Conservation (phyloP, 1,284 basidiomycete species). For the Laetiporus sulphureus region DNA sequence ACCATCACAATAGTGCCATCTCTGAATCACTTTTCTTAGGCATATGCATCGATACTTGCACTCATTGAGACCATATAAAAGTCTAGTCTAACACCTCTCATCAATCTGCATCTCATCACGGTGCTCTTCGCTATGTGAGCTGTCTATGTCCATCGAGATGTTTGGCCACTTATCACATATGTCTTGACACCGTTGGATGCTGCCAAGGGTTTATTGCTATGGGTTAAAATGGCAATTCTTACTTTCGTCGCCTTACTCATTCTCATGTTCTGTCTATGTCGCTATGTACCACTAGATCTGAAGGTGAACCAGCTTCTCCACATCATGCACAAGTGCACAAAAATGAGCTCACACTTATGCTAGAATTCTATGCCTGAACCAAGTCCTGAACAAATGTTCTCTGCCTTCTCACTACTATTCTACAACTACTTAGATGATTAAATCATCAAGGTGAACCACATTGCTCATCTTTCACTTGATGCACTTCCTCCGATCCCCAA, state of each 20-base stretch:
- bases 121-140: not conserved
- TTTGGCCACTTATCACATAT: not conserved
- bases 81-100: not conserved
- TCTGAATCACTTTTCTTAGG: not conserved
- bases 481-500: constrained; percentile 38
- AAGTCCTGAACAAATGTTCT: constrained; percentile 58
- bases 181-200: not conserved
- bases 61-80: not conserved
- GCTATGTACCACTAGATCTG: not conserved
- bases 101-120: not conserved
- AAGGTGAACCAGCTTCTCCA: not conserved
- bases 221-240: not conserved
- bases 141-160: not conserved
- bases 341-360: not conserved
- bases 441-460: constrained; percentile 21
- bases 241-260: not conserved
- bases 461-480: constrained; percentile 20
- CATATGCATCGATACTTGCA: not conserved
- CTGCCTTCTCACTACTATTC: constrained; percentile 45
- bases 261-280: not conserved
- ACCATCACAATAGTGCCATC: too few relatives aligned
- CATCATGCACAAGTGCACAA: not conserved
- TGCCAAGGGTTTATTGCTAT: not conserved
- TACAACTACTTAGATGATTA: constrained; percentile 46
- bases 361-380: constrained; percentile 29